phyloP scores from a whole-genome alignment of 1,284 basidiomycete genomes.

The Irpex sp. region DNA sequence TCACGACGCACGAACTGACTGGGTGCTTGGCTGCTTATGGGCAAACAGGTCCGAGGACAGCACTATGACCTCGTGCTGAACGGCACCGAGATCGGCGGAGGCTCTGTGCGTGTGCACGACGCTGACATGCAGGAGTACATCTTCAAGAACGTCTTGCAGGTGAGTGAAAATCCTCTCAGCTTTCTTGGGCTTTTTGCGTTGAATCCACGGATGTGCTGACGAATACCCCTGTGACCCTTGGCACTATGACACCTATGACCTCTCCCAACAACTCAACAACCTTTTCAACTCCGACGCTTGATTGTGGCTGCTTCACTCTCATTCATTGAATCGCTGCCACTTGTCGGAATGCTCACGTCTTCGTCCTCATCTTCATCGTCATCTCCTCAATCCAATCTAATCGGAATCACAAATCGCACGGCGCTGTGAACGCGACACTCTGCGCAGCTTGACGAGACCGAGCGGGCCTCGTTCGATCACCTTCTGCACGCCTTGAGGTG shows the following conservation, averaged over 20 bases:
- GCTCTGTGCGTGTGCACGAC: conserved; percentile 91
- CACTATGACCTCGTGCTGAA: conserved; percentile 98
- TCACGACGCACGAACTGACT: too few relatives aligned
- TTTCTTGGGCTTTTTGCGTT: too few relatives aligned
- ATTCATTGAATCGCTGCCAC: background rate
- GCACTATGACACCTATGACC: too few relatives aligned
- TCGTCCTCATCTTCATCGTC: too few relatives aligned
- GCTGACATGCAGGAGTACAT: conserved; percentile 82
- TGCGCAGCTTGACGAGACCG: conserved; percentile 64
- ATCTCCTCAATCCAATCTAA: too few relatives aligned
- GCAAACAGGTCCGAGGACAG: conserved; percentile 78
- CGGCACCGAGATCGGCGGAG: conserved; percentile 92
- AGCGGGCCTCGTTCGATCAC: conserved; percentile 78
- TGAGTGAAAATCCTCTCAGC: conserved; percentile 28
- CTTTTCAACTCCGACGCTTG: background rate
- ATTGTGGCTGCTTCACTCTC: background rate
- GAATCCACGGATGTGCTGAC: background rate
- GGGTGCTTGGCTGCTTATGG: background rate
- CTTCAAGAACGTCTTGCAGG: conserved; percentile 76
- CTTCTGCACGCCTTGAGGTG: conserved; percentile 82
- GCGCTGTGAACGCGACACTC: background rate
- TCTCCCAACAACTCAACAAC: background rate
- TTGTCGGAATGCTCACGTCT: background rate
- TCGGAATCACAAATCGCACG: too few relatives aligned
- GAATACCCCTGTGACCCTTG: background rate